Percentiles rank a stretch among this genome's conserved stretches.
phyloP scores from a whole-genome alignment of 257 asterid genomes.

The Schizonepeta tenuifolia region DNA sequence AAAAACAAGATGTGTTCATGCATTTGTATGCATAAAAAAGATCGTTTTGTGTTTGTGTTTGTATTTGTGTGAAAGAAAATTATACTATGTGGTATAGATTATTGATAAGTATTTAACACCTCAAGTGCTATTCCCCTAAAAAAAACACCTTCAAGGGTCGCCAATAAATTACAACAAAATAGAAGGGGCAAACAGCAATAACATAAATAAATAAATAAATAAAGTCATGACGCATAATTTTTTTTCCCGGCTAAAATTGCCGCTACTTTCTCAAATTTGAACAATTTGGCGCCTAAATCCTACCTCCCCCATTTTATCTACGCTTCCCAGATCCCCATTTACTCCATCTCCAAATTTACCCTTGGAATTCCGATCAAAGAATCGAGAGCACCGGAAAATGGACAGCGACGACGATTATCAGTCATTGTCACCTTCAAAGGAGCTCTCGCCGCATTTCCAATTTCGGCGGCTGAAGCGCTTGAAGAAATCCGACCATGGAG shows the following conservation, averaged over 20 bases:
- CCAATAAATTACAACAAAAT: too few species aligned
- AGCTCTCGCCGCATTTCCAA: conserved; percentile 47
- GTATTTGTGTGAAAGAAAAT: too few species aligned
- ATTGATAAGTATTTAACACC: too few species aligned
- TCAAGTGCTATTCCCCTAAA: too few species aligned
- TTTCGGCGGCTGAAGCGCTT: conserved; percentile 71
- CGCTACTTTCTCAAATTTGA: conserved; percentile 36
- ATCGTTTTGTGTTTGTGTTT: too few species aligned
- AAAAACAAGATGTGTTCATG: too few species aligned
- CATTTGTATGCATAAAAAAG: too few species aligned
- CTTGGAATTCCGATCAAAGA: neutral
- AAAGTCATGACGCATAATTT: neutral
- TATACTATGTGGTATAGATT: too few species aligned
- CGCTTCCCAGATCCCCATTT: conserved; percentile 27
- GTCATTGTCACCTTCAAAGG: conserved; percentile 44
- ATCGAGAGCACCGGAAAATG: conserved; percentile 41
- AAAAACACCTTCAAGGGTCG: too few species aligned
- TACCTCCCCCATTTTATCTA: conserved; percentile 11
- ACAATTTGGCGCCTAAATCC: conserved; percentile 48
- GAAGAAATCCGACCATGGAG: conserved; percentile 46
- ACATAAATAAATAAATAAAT: too few species aligned
- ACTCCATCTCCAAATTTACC: neutral
- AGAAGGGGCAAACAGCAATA: too few species aligned
- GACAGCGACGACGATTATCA: conserved; percentile 76
- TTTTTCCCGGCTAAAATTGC: conserved; percentile 33